Conservation (phyloP, 2,329 filamentous ascomycete species). For the Beauveria scarabaeidicola region DNA sequence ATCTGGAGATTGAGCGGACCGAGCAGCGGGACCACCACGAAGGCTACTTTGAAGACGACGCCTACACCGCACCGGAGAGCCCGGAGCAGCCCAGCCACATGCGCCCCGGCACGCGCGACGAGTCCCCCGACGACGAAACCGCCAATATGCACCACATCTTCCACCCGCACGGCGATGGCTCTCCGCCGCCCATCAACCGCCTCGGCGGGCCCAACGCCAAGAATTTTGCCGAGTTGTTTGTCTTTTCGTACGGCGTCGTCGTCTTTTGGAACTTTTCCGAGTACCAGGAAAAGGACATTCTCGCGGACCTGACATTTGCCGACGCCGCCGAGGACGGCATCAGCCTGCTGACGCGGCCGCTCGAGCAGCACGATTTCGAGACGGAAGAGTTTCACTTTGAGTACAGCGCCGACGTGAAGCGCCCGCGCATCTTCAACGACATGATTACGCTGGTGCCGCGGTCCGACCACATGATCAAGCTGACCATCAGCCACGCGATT, state of each 20-base stretch:
- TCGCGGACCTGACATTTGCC: constrained; percentile 89
- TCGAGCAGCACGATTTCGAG: constrained; percentile 87
- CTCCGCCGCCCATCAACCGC: constrained; percentile 43
- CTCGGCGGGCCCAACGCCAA: constrained; percentile 59
- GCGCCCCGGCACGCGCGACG: constrained; percentile 23
- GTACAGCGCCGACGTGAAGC: constrained; percentile 77
- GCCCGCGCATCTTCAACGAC: constrained; percentile 93
- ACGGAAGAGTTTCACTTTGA: constrained; percentile 98
- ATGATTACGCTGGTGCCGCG: constrained; percentile 95
- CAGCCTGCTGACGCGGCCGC: constrained; percentile 66
- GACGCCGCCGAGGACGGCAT: constrained; percentile 53
- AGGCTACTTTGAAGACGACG: constrained; percentile 76
- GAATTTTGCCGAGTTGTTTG: constrained; percentile 87
- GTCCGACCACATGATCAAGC: constrained; percentile 95
- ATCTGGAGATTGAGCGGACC: constrained; percentile 92
- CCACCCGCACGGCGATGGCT: constrained; percentile 30
- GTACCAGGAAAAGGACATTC: constrained; percentile 88
- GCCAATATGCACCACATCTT: constrained; percentile 18
- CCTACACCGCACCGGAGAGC: constrained; percentile 33
- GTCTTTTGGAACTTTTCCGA: constrained; percentile 99
- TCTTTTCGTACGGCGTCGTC: constrained; percentile 93
- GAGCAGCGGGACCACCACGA: constrained; percentile 84
- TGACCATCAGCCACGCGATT: constrained; percentile 95
- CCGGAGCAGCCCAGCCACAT: constrained; percentile 23
- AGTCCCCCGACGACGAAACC: constrained; percentile 18